Base-by-base conservation (phyloP, 176 grass and related monocot species). In the Thinopyrum elongatum region DNA sequence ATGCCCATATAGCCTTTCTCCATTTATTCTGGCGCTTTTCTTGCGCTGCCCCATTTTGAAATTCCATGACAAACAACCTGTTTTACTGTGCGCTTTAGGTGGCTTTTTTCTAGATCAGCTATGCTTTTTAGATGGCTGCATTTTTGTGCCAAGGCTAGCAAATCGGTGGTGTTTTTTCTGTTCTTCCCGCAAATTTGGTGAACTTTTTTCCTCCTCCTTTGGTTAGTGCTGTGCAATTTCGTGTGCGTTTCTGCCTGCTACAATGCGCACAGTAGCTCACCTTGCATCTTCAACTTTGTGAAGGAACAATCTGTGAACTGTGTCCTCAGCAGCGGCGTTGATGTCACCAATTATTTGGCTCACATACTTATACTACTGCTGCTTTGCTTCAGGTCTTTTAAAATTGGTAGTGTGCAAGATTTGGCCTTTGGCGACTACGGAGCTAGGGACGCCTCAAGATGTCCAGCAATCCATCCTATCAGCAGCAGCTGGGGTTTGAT, bases 401-500 rank as follows among this genome's bases (percentile, higher is more conserved):
- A 85, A 80, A 91, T 89, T 55, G 39, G 3, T 22, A 58, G 55
- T 9, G 55, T 61, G 61, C 80, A n/a, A 71, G 57, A 29, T 76
- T 76, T 76, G 75, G 34, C 62, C 72, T 86, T 82, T 80, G 87
- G 31, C 79, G 67, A 79, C 47, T 69, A 61, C 19, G 2, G 58
- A 76, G 28, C 35, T 53, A 39, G 19, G n/a, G n/a, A n/a, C n/a
- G 8, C 65, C 33, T 19, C 6, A 88, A 66, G 74, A 83, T 95
- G 83, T 47, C 86, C 47, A 65, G 80, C 44, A 74, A 87, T 86
- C 84, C 84, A 74, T 90, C 82, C 21, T 83, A 88, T 88, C 83
- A 88, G 22, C 83, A 88, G 22, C 88, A 86, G 68, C 63, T 87
- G 35, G 85, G 80, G 63, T 70, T 88, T 27, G 78, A 90, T 73